Percentiles rank a stretch among this genome's conserved stretches.
phyloP scores from a whole-genome alignment of 306 rosid genomes.

The Dryas drummondii region DNA sequence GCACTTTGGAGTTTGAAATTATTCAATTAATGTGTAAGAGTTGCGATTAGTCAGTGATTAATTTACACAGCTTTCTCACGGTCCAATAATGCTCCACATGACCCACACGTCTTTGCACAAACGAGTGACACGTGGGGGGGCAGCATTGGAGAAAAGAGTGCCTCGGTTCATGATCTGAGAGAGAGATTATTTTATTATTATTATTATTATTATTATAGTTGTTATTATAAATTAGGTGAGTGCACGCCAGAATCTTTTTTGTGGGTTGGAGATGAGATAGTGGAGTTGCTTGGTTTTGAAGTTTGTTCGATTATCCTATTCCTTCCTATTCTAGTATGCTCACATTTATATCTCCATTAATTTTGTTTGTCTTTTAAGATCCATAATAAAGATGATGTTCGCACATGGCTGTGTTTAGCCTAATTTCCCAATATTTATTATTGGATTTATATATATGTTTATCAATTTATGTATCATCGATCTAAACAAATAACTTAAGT shows the following conservation, averaged over 20 bases:
- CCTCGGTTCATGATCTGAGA: slow-evolving; percentile 43
- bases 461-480: too few relatives aligned
- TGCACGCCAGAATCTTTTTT: slow-evolving; percentile 78
- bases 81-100: slow-evolving; percentile 69
- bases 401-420: slow-evolving; percentile 5
- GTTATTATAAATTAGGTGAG: slow-evolving; percentile 38
- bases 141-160: slow-evolving; percentile 25
- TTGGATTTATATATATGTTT: too few relatives aligned
- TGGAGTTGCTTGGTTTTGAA: slow-evolving; percentile 66
- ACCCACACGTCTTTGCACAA: slow-evolving; percentile 56
- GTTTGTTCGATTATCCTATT: slow-evolving; percentile 39
- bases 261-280: slow-evolving; percentile 27
- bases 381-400: background rate
- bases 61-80: slow-evolving; percentile 49
- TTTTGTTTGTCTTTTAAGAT: background rate
- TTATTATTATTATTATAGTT: background rate
- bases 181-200: background rate
- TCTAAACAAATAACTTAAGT: too few relatives aligned
- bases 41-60: slow-evolving; percentile 12
- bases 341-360: background rate
- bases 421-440: background rate
- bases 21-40: background rate
- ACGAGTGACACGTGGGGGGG: slow-evolving; percentile 43
- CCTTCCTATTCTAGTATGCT: background rate
- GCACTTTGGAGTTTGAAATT: background rate